Conservation (phyloP, 2,329 filamentous ascomycete genomes). For the Arthrinium phaeospermum region DNA sequence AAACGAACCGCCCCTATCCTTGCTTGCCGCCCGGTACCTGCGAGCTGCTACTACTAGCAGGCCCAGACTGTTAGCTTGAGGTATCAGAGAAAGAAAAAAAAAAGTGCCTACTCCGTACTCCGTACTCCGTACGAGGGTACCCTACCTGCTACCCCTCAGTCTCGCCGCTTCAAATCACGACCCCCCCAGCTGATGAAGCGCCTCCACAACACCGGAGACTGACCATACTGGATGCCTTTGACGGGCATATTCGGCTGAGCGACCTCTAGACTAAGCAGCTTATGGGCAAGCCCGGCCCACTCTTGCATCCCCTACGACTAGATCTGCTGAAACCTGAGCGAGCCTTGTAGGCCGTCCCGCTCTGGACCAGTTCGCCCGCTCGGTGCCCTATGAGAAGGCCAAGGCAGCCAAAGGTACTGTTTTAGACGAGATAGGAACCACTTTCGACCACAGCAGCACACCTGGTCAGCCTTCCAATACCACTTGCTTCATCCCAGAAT, state of each 20-base stretch:
- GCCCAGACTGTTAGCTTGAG: not conserved
- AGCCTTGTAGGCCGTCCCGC: slow-evolving; percentile 14
- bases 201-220: slow-evolving; percentile 13
- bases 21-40: not conserved
- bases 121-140: not conserved
- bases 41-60: slow-evolving; percentile 4
- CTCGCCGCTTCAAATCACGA: slow-evolving; percentile 11
- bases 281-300: slow-evolving; percentile 2
- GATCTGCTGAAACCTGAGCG: slow-evolving; percentile 15
- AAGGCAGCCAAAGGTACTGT: slow-evolving; percentile 2
- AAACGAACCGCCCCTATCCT: not conserved
- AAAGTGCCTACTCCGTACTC: not conserved
- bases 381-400: slow-evolving; percentile 16
- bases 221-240: slow-evolving; percentile 11
- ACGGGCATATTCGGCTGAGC: slow-evolving; percentile 16
- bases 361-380: slow-evolving; percentile 12
- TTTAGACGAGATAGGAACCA: slow-evolving; percentile 15
- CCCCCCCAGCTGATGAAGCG: slow-evolving; percentile 13
- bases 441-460: slow-evolving; percentile 11
- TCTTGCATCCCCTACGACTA: slow-evolving; percentile 9
- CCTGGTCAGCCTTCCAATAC: slow-evolving; percentile 16
- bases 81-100: not conserved
- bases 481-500: slow-evolving; percentile 15
- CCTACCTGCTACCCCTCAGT: slow-evolving; percentile 4
- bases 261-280: slow-evolving; percentile 8